Evolutionary conservation across 2,329 filamentous ascomycete genomes (phyloP), one percentile per base, ranked within the genome.

Genomic region (Fusarium oligoseptatum): DNA sequence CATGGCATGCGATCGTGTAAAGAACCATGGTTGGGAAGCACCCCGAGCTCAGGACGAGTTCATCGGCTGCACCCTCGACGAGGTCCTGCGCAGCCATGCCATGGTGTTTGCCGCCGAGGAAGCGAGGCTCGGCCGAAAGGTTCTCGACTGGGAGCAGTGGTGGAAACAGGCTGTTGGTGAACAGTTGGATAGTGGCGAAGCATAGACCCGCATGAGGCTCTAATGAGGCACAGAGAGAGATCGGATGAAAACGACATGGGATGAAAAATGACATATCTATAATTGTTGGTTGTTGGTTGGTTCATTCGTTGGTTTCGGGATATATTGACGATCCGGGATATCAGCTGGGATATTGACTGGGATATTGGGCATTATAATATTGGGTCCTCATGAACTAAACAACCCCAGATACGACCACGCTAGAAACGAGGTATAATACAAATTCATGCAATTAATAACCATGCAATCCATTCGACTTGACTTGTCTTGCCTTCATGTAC

Each of bases 91-190:
- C 58, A 97, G 95, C 79, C 97, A 98, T 84, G 95, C 94, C 2
- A 90, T 97, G 83, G 96, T 98, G 0, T 99, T 98, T 85, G 95
- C 95, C 27, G 97, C 96, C 0, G 97, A 98, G 83, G 93, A 97
- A 78, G 95, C 96, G 6, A 89, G 96, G 78, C 87, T 85, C 60
- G 87, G 88, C 60, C 90, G 89, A 79, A 91, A 88, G 80, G 92
- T 97, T 9, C 84, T 98, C 5, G 88, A 93, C 75, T 98, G 94
- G 92, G 84, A 84, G 50, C 83, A 88, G 56, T 98, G 95, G 94
- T 98, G 95, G 95, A 83, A 84, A 10, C 70, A 77, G 10, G 75
- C 80, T 27, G 79, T 85, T 32, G 77, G 72, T 32, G 72, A 76
- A 62, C 68, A 70, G n/a, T 55, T 77, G 24, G 29, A 61, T 14